phyloP scores from a whole-genome alignment of 805 yeast species.

The Pichia rugopelliculosa region DNA sequence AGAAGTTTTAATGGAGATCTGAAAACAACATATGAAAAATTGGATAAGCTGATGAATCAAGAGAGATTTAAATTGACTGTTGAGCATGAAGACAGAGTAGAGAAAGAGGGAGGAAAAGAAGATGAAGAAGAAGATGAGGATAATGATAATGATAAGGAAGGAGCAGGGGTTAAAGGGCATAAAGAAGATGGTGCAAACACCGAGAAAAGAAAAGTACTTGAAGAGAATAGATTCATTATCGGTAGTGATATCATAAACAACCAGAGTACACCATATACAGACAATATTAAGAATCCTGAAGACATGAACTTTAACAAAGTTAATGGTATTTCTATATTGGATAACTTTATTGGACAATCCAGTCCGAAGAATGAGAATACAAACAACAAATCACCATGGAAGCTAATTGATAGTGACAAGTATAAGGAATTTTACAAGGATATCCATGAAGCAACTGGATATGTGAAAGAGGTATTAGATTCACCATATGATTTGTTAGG shows the following conservation, averaged over 20 bases:
- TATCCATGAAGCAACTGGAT: constrained; percentile 26
- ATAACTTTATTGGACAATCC: not conserved
- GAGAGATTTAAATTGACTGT: not conserved
- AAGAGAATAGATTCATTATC: not conserved
- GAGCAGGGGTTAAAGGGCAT: not conserved
- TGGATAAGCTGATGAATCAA: not conserved
- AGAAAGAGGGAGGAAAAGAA: not conserved
- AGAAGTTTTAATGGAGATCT: not conserved
- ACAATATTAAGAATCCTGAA: not conserved
- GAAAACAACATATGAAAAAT: not conserved
- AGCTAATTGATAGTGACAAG: constrained; percentile 23
- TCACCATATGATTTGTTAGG: constrained; percentile 34
- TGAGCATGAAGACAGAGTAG: not conserved
- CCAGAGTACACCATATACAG: constrained; percentile 15
- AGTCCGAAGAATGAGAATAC: not conserved
- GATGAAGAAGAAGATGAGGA: not conserved
- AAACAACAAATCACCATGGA: constrained; percentile 17
- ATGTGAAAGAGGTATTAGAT: constrained; percentile 21
- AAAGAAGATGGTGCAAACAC: too few species aligned
- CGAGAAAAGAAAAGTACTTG: not conserved
- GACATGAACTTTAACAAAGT: not conserved
- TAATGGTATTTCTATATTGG: not conserved
- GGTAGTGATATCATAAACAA: constrained; percentile 8
- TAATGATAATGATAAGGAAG: not conserved
- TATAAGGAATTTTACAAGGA: constrained; percentile 24